A percentile compares a stretch with the other conserved stretches of the same genome.
phyloP scores from a whole-genome alignment of 1,284 basidiomycete genomes.

The Pseudozyma hubeiensis region DNA sequence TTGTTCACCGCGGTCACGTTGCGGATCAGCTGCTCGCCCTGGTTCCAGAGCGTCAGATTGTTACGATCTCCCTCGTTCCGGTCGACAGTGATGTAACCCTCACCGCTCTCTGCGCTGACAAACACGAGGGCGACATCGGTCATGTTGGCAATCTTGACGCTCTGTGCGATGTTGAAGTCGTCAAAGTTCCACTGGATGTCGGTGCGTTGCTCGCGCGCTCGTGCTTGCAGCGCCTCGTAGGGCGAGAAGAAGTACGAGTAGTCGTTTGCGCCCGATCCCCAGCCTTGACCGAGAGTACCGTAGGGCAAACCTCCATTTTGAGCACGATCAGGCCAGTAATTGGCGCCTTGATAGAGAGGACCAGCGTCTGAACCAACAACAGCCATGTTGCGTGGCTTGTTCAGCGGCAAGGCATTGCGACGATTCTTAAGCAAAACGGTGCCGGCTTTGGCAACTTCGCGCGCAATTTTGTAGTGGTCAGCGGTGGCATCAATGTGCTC shows the following conservation, averaged over 20 bases:
- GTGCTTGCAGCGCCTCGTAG: slow-evolving; percentile 77
- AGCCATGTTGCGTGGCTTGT: slow-evolving; percentile 50
- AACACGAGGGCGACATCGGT: slow-evolving; percentile 75
- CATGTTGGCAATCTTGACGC: slow-evolving; percentile 52
- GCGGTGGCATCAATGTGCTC: slow-evolving; percentile 78
- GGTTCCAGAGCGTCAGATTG: slow-evolving; percentile 83
- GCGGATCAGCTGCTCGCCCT: slow-evolving; percentile 73
- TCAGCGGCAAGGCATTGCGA: slow-evolving; percentile 49
- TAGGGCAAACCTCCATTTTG: slow-evolving; percentile 70
- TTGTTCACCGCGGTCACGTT: slow-evolving; percentile 54
- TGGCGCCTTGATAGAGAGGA: slow-evolving; percentile 78
- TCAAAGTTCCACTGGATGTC: slow-evolving; percentile 72
- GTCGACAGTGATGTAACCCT: slow-evolving; percentile 70
- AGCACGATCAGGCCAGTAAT: slow-evolving; percentile 76
- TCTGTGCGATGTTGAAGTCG: slow-evolving; percentile 72
- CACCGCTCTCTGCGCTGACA: slow-evolving; percentile 69
- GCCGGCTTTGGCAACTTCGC: slow-evolving; percentile 79
- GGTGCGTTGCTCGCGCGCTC: slow-evolving; percentile 74
- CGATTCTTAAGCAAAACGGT: slow-evolving; percentile 81
- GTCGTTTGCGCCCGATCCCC: slow-evolving; percentile 75
- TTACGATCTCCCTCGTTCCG: slow-evolving; percentile 75
- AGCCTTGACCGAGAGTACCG: slow-evolving; percentile 84
- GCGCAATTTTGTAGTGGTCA: slow-evolving; percentile 77
- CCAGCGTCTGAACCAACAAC: slow-evolving; percentile 74
- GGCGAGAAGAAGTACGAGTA: slow-evolving; percentile 72